These are phyloP conservation scores for Orychophragmus violaceus DNA, from an alignment of 345 rosid genomes.

Conservation along the genomic window DNA sequence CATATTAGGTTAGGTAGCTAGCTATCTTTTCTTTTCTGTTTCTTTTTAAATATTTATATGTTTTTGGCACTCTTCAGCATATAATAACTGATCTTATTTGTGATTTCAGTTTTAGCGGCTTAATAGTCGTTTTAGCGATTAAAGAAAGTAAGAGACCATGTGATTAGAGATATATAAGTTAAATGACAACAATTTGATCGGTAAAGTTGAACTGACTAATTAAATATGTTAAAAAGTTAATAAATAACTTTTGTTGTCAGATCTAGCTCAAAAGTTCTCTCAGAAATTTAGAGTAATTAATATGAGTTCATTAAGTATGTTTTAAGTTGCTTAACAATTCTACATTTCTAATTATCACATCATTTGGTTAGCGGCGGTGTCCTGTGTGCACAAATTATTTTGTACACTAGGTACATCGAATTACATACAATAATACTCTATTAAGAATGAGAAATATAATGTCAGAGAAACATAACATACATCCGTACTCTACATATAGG, in stretches of 20 bases:
- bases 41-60: not conserved
- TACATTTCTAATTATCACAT: not conserved
- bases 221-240: not conserved
- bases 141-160: not conserved
- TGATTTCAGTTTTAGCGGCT: not conserved
- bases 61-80: not conserved
- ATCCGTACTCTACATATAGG: not conserved
- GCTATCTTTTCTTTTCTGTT: not conserved
- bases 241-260: not conserved
- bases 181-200: not conserved
- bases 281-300: not conserved
- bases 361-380: not conserved
- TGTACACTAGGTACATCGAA: not conserved
- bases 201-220: not conserved
- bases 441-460: not conserved
- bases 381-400: not conserved
- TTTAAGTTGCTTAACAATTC: not conserved
- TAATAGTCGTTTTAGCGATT: not conserved
- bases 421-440: not conserved
- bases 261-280: not conserved
- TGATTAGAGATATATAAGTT: not conserved
- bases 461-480: not conserved
- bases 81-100: not conserved
- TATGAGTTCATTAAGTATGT: not conserved
- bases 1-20: slow-evolving; percentile 28